phyloP scores from a whole-genome alignment of 139 green algal genomes.

The Mesostigma viride region DNA sequence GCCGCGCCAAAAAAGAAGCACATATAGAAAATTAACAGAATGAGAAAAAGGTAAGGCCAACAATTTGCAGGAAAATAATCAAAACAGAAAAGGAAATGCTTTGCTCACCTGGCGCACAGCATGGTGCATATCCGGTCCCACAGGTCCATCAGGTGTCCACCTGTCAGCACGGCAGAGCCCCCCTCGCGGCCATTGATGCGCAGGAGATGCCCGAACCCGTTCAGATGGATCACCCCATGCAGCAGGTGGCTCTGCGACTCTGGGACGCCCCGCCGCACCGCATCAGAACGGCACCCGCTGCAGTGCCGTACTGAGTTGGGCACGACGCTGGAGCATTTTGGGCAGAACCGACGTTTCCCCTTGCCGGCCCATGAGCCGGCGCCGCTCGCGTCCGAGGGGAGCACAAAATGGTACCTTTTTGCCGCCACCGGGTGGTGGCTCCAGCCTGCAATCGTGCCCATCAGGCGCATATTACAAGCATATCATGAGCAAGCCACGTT shows the following conservation, averaged over 20 bases:
- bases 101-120: constrained; percentile 49
- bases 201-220: constrained; percentile 87
- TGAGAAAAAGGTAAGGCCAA: too few relatives aligned
- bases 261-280: background rate
- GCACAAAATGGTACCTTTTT: constrained; percentile 20
- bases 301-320: background rate
- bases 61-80: too few relatives aligned
- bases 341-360: constrained; percentile 7
- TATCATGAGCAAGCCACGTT: too few relatives aligned
- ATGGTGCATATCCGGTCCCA: constrained; percentile 81
- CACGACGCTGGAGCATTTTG: constrained; percentile 6
- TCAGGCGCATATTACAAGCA: too few relatives aligned
- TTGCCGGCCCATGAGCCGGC: background rate
- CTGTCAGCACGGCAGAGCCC: constrained; percentile 37
- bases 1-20: too few relatives aligned
- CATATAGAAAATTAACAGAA: too few relatives aligned
- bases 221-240: constrained; percentile 83
- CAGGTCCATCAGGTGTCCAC: constrained; percentile 71
- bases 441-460: constrained; percentile 30
- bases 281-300: background rate
- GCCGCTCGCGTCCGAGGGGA: constrained; percentile 8
- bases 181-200: constrained; percentile 69
- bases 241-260: constrained; percentile 51
- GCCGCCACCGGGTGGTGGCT: constrained; percentile 25
- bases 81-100: too few relatives aligned